Base-by-base conservation (phyloP, 78 protist species). In the Trichosphaerium sp. region DNA sequence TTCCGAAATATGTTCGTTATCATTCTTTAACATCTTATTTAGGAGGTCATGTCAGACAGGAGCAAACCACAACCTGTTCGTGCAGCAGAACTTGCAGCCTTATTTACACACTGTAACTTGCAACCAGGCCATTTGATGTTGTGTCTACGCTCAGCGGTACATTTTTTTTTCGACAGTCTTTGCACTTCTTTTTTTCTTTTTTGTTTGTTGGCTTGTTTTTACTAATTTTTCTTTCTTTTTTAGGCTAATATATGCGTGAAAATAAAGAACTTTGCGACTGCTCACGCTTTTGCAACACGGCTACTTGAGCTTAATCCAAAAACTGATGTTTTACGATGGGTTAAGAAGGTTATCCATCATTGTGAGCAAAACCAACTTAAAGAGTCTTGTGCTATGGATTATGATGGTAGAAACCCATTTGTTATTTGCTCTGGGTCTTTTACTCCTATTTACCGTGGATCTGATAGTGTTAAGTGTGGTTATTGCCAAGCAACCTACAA, bases 41-140 rank as follows among this genome's bases (percentile, higher is more conserved):
- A 47, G 21, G 21, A 47, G 51, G 21, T 21, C 21, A n/a, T 47
- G 51, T 47, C 32, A 47, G 21, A 2, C 26, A 70, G 23, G 80
- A 79, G 25, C 14, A 81, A 4, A 41, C 71, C 3, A 51, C n/a
- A 4, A 14, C 57, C 34, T n/a, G 31, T 7, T 32, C 55, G 18
- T 77, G 38, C 59, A 18, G 90, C 48, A 15, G 98, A 90, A 82
- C 84, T 94, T 52, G 90, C 96, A 8, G 94, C 96, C 18, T 92
- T 91, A 65, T 90, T 94, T 44, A 89, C 97, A 4, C 94, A 95
- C 88, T 89, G 96, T 79, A 72, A 91, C 39, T 39, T 95, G 28
- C 85, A 87, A 67, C 72, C 89, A 23, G 43, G 71, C 25, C 97
- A 94, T 65, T 25, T 89, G 65, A 25, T 74, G 14, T 79, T 93